Percentiles rank a stretch among this genome's conserved stretches.
phyloP scores from a whole-genome alignment of 768 basidiomycete species.

The Dioszegia hungarica region DNA sequence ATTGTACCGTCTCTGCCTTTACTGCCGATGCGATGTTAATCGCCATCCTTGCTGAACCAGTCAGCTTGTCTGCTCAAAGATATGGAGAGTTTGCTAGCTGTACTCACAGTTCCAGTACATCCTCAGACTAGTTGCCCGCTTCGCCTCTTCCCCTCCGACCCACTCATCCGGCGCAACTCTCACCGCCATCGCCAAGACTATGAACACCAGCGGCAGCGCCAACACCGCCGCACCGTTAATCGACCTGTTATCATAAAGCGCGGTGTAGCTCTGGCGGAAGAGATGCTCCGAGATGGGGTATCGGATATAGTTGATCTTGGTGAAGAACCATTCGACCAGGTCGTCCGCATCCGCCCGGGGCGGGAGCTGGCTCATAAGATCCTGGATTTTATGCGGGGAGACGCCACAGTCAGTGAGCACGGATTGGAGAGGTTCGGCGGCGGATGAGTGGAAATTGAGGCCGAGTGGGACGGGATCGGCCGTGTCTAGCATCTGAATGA shows the following conservation, averaged over 20 bases:
- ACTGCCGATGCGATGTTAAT: slow-evolving; percentile 84
- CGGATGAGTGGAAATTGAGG: slow-evolving; percentile 44
- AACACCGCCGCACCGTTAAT: slow-evolving; percentile 70
- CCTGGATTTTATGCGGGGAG: slow-evolving; percentile 71
- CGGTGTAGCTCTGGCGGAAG: slow-evolving; percentile 55
- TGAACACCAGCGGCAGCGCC: slow-evolving; percentile 72
- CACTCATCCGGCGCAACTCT: slow-evolving; percentile 76
- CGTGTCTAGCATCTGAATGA: slow-evolving; percentile 9
- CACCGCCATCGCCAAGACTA: slow-evolving; percentile 81
- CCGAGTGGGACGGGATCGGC: slow-evolving; percentile 23
- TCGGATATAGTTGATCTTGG: slow-evolving; percentile 77
- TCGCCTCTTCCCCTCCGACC: slow-evolving; percentile 65
- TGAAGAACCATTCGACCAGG: slow-evolving; percentile 65
- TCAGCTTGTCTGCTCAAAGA: slow-evolving; percentile 1
- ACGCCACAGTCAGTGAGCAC: slow-evolving; percentile 88
- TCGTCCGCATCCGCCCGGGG: slow-evolving; percentile 65
- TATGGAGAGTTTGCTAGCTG: slow-evolving; percentile 51
- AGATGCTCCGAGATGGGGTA: slow-evolving; percentile 82
- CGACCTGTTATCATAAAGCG: slow-evolving; percentile 10
- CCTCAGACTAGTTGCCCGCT: slow-evolving; percentile 70
- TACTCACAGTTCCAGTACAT: slow-evolving; percentile 98
- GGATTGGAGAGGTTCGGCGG: slow-evolving; percentile 69
- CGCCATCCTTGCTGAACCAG: slow-evolving; percentile 66
- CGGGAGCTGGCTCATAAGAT: slow-evolving; percentile 81
- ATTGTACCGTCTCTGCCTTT: slow-evolving; percentile 81